Evolutionary conservation across 1,284 basidiomycete genomes (phyloP).

Genomic region (Pseudozyma sp.): DNA sequence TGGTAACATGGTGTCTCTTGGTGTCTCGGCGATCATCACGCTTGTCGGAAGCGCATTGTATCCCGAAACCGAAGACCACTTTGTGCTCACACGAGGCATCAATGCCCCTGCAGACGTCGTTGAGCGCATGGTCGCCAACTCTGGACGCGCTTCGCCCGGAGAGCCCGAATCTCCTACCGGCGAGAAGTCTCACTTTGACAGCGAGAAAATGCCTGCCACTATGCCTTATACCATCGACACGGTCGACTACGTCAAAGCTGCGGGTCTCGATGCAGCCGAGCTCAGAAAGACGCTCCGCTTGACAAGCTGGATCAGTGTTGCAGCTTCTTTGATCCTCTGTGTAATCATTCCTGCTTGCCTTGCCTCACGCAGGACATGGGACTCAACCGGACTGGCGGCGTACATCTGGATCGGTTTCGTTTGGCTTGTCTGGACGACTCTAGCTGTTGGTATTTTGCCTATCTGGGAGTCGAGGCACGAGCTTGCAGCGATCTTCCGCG

Average conservation of each 20-base stretch:
- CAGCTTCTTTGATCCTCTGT: slow-evolving; percentile 50
- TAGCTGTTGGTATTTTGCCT: slow-evolving; percentile 82
- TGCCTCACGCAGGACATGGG: slow-evolving; percentile 51
- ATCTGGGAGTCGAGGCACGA: slow-evolving; percentile 83
- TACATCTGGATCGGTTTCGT: slow-evolving; percentile 74
- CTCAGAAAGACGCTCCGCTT: slow-evolving; percentile 36
- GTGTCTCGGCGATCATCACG: slow-evolving; percentile 82
- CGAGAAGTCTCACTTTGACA: slow-evolving; percentile 28
- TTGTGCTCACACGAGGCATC: slow-evolving; percentile 61
- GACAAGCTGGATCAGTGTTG: slow-evolving; percentile 48
- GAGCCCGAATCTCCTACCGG: slow-evolving; percentile 5
- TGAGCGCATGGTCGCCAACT: slow-evolving; percentile 24
- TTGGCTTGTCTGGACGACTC: slow-evolving; percentile 79
- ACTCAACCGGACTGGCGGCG: slow-evolving; percentile 57
- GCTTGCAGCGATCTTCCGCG: slow-evolving; percentile 74
- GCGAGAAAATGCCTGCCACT: slow-evolving; percentile 24
- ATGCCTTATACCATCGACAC: slow-evolving; percentile 28
- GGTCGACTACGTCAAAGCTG: slow-evolving; percentile 43
- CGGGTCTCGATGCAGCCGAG: slow-evolving; percentile 55
- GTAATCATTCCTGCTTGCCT: slow-evolving; percentile 61
- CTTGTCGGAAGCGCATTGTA: slow-evolving; percentile 70
- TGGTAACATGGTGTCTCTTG: slow-evolving; percentile 87
- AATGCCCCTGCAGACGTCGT: slow-evolving; percentile 56
- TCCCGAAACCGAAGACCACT: slow-evolving; percentile 63
- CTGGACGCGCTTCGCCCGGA: slow-evolving; percentile 12